Evolutionary conservation across 192 early-diverging fungal species (phyloP).

Genomic region (Coemansia sp.): DNA sequence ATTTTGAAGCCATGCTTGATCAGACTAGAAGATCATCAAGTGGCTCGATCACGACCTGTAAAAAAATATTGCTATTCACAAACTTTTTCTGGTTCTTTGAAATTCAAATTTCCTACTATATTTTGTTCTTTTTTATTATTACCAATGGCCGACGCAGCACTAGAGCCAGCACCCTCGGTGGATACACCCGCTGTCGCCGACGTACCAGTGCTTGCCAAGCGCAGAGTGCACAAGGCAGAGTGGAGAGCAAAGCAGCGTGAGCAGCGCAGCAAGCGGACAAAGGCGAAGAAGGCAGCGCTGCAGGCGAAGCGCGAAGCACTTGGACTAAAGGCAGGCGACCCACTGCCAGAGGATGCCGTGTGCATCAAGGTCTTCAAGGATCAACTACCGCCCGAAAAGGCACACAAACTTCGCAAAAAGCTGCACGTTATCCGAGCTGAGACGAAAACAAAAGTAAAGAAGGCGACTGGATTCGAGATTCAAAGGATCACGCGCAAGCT

Average conservation of each 20-base stretch:
- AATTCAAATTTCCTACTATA: background rate
- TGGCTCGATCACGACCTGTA: background rate
- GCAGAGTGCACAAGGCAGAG: constrained; percentile 8
- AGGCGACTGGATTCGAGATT: constrained; percentile 13
- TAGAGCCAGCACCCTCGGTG: background rate
- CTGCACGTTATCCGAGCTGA: constrained; percentile 5
- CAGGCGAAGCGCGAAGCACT: constrained; percentile 12
- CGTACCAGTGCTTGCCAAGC: constrained; percentile 1
- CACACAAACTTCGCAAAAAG: constrained; percentile 8
- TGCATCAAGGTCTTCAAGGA: constrained; percentile 9
- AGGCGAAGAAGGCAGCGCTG: constrained; percentile 7
- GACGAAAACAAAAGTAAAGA: constrained; percentile 9
- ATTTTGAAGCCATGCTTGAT: background rate
- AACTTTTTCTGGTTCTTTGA: background rate
- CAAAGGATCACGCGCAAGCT: constrained; percentile 14
- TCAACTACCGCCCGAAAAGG: constrained; percentile 4
- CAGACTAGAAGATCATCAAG: background rate
- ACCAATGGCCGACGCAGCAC: background rate
- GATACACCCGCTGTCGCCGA: background rate
- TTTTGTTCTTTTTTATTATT: background rate
- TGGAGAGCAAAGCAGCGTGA: constrained; percentile 11
- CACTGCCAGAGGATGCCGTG: constrained; percentile 4
- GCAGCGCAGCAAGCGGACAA: constrained; percentile 6
- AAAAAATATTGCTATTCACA: constrained; percentile 5
- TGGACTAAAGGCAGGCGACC: constrained; percentile 8